Percentiles rank a stretch among this genome's conserved stretches.
phyloP scores from a whole-genome alignment of 768 basidiomycete species.

The Boletus bicolor region DNA sequence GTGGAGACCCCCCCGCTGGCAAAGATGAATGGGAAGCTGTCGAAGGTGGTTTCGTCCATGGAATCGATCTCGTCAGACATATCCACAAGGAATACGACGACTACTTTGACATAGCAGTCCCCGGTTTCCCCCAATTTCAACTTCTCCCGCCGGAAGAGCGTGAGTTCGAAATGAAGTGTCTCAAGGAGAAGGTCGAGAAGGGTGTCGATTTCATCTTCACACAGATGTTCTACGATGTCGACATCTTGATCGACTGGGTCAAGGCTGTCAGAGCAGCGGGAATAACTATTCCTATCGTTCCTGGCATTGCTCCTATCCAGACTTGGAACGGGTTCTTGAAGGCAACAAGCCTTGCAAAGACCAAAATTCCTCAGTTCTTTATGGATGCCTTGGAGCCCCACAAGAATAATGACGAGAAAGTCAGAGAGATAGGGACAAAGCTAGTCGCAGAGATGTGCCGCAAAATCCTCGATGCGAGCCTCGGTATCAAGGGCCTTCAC shows the following conservation, averaged over 20 bases:
- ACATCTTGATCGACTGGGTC: slow-evolving; percentile 91
- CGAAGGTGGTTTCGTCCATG: slow-evolving; percentile 86
- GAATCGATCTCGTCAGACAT: slow-evolving; percentile 87
- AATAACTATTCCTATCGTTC: slow-evolving; percentile 86
- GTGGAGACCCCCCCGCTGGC: slow-evolving; percentile 89
- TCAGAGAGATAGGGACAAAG: slow-evolving; percentile 88
- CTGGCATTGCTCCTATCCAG: slow-evolving; percentile 93
- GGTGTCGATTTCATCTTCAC: slow-evolving; percentile 95
- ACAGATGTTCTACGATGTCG: slow-evolving; percentile 96
- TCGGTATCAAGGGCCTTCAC: slow-evolving; percentile 87
- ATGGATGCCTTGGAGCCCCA: slow-evolving; percentile 78
- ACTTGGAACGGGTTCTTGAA: slow-evolving; percentile 94
- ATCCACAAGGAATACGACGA: slow-evolving; percentile 81
- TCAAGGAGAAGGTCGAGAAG: slow-evolving; percentile 90
- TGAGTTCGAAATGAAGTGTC: slow-evolving; percentile 73
- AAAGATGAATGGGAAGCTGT: slow-evolving; percentile 91
- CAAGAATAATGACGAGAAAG: slow-evolving; percentile 91
- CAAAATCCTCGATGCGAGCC: slow-evolving; percentile 70
- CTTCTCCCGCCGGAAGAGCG: slow-evolving; percentile 69
- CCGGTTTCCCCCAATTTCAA: slow-evolving; percentile 88
- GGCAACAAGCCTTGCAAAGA: slow-evolving; percentile 76
- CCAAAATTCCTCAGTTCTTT: slow-evolving; percentile 70
- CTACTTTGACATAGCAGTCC: slow-evolving; percentile 93
- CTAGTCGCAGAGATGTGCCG: slow-evolving; percentile 94
- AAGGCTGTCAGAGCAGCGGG: slow-evolving; percentile 77